Conservation (phyloP, 768 basidiomycete species). For the Chalciporus pseudorubinellus region DNA sequence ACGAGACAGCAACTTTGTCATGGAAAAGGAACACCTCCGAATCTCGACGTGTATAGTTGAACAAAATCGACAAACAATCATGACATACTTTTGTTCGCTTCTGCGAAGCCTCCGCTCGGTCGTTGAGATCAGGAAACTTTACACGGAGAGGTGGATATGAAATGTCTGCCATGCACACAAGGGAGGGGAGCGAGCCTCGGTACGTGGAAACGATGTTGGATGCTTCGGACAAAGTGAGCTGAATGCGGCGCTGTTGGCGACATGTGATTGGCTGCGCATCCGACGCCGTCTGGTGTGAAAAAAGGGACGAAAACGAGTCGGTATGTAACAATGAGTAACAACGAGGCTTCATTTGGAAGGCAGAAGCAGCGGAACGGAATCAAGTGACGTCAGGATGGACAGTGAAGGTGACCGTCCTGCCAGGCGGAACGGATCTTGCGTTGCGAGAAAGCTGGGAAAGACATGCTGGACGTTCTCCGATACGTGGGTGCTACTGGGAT, state of each 20-base stretch:
- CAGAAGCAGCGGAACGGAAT: background rate
- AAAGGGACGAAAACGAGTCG: background rate
- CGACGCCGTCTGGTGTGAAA: background rate
- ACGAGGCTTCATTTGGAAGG: background rate
- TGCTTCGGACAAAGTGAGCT: background rate
- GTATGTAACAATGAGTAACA: too few relatives aligned
- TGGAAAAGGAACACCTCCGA: too few relatives aligned
- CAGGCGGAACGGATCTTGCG: background rate
- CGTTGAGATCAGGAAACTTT: too few relatives aligned
- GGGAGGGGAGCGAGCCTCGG: background rate
- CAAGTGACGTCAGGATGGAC: constrained; percentile 12
- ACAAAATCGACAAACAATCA: too few relatives aligned
- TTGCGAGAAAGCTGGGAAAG: constrained; percentile 5
- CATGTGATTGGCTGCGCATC: background rate
- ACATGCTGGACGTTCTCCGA: background rate
- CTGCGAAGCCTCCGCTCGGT: too few relatives aligned
- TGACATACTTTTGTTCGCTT: too few relatives aligned
- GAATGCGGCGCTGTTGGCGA: background rate
- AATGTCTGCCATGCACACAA: background rate
- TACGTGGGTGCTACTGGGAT: constrained; percentile 3
- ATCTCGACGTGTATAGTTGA: too few relatives aligned
- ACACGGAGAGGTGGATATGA: background rate
- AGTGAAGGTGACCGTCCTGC: background rate
- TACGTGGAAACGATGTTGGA: background rate
- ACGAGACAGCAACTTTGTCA: too few relatives aligned